Evolutionary conservation across 2,329 filamentous ascomycete species (phyloP), one percentile per base, ranked within the genome.

Genomic region (Cladophialophora yegresii): DNA sequence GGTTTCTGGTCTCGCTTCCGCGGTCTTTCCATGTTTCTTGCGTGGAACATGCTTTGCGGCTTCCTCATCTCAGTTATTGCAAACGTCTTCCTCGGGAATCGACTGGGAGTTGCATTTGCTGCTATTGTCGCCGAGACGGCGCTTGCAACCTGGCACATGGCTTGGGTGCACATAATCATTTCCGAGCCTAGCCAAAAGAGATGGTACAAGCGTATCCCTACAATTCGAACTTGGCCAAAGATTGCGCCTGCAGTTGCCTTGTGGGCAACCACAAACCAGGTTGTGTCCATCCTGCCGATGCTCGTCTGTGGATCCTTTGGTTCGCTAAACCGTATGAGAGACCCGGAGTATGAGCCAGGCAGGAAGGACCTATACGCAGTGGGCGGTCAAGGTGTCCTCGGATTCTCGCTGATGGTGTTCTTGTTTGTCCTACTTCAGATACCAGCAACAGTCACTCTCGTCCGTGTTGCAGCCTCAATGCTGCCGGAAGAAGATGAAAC

Each of bases 121-220:
- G 82, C 82, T 59, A 81, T 88, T 56, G 63, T 89, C 49, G 81
- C 85, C 28, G 82, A 84, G 58, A 76, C 93, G 23, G 76, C 84
- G 22, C 80, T 90, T 33, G 84, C 89, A 43, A 89, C 89, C 72
- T 76, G 93, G 64, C 84, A 86, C 75, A 85, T 93, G 70, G 84
- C 86, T 59, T 96, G 92, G 92, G 90, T 92, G 3, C 92, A 96
- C 76, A 88, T 90, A 72, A 86, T 96, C 74, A 92, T 97, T 73
- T 88, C 91, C 1, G 82, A 86, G 59, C 86, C 87, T 4, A 88
- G 84, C 62, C 73, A 81, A 54, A 84, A 85, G 75, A 79, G 79
- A 70, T 92, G 89, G 81, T 90, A 84, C 78, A 80, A 83, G 72
- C 89, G 91, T 63, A 83, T 96, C 58, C 88, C 89, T 16, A 78